Conservation (phyloP, 2,329 filamentous ascomycete species). For the Alternaria incomplexa region DNA sequence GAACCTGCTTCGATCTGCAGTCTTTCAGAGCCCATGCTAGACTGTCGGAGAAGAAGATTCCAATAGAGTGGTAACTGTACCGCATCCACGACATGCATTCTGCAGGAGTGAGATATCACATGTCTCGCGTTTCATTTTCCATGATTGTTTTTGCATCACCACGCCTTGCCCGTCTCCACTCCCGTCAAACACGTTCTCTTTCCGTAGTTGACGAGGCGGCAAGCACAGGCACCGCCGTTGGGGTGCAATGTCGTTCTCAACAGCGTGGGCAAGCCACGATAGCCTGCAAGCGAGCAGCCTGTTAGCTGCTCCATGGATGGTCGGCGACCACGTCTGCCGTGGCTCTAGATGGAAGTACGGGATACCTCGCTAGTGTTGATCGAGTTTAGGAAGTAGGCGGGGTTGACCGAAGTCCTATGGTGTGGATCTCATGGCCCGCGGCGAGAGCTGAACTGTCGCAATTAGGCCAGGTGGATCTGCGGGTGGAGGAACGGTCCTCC, state of each 20-base stretch:
- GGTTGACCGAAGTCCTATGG: not conserved
- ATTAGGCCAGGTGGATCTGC: not conserved
- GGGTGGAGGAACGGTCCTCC: conserved; percentile 10
- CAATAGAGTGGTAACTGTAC: not conserved
- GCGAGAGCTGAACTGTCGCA: not conserved
- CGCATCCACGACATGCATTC: not conserved
- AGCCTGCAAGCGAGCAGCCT: not conserved
- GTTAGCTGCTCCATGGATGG: not conserved
- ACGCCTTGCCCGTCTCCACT: not conserved
- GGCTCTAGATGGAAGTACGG: not conserved
- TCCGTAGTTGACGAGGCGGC: not conserved
- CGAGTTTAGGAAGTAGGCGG: not conserved
- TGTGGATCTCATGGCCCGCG: not conserved
- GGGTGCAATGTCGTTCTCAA: not conserved
- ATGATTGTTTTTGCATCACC: not conserved
- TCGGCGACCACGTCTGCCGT: conserved; percentile 1
- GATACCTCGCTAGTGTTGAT: not conserved
- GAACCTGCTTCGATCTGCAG: not conserved
- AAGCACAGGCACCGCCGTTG: not conserved
- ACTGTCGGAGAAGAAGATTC: not conserved
- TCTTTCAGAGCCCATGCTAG: not conserved
- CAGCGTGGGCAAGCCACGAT: not conserved
- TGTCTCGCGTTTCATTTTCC: not conserved
- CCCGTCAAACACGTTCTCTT: not conserved
- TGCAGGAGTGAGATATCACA: not conserved